Base-by-base conservation (phyloP, 352 stramenopile species). In the Phytophthora tubulina region DNA sequence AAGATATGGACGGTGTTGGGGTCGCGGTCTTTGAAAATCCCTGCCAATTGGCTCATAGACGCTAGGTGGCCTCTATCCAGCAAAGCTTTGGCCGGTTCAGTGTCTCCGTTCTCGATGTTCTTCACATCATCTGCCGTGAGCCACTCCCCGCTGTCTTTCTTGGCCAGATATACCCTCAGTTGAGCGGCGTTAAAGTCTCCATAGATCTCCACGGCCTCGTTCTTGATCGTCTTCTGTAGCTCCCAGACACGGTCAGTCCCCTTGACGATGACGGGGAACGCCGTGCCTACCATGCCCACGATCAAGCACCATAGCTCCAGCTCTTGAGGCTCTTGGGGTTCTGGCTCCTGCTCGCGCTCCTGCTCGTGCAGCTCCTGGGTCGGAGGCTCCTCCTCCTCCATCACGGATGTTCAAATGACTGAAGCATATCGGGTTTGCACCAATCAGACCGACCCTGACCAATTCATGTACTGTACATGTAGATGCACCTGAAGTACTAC, bases 301-400 rank as follows among this genome's bases (percentile, higher is more conserved):
- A 76, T 73, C n/a, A 76, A 44, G 8, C 69, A 76, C 69, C 69
- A 76, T 0, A 76, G 10, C 39, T 76, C 69, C 30, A 76, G 5
- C 7, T 73, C 58, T 32, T 45, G 33, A 9, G 56, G 67, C 32
- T 56, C 46, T 45, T 66, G 50, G 2, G 27, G 32, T 38, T 70
- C 67, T 2, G 48, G 46, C n/a, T 67, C 51, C 17, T 67, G 48
- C 31, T 67, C 41, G 14, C 41, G 41, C 41, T 46, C 52, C 27
- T 50, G 31, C n/a, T 64, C 50, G 4, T 51, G 35, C 14, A 62
- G 21, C 39, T 75, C 50, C 44, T 65, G 41, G 8, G 33, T 30
- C 9, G 10, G n/a, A 9, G 38, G 32, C 49, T 62, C 57, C 36
- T 51, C 61, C 2, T 51, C 59, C 50, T 62, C 50, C 63, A 65